phyloP scores from a whole-genome alignment of 2,329 filamentous ascomycete genomes.

The Curvularia hawaiiensis region DNA sequence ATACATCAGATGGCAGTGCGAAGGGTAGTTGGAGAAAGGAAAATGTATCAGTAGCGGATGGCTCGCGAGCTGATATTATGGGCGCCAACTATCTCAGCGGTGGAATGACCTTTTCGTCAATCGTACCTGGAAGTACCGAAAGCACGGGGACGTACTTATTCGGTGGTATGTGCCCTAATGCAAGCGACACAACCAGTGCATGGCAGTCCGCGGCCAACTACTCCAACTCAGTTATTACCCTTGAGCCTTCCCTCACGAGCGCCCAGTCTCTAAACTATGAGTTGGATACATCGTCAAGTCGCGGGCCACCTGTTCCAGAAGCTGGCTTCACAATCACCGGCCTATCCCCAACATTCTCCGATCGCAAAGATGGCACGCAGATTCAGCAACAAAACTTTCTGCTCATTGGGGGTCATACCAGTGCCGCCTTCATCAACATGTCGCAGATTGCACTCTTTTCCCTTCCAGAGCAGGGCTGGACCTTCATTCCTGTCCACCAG shows the following conservation, averaged over 20 bases:
- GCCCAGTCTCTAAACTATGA: constrained; percentile 52
- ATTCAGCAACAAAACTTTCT: constrained; percentile 80
- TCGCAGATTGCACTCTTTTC: constrained; percentile 87
- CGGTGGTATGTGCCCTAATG: constrained; percentile 82
- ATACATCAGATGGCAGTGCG: constrained; percentile 48
- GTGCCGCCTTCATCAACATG: constrained; percentile 89
- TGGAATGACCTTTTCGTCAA: constrained; percentile 71
- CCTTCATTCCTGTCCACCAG: constrained; percentile 71
- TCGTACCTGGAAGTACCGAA: constrained; percentile 59
- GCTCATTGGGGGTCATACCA: constrained; percentile 83
- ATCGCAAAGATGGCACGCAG: constrained; percentile 64
- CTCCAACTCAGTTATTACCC: constrained; percentile 75
- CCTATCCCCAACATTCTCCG: constrained; percentile 71
- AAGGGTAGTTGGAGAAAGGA: constrained; percentile 63
- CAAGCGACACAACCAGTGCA: constrained; percentile 44
- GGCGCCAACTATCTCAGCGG: constrained; percentile 63
- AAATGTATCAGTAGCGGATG: constrained; percentile 42
- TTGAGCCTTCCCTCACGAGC: constrained; percentile 55
- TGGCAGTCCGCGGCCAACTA: constrained; percentile 78
- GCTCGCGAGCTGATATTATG: constrained; percentile 41
- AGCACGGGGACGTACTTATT: constrained; percentile 72
- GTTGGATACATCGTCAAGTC: constrained; percentile 54
- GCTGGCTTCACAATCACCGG: constrained; percentile 86
- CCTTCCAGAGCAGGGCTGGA: constrained; percentile 85
- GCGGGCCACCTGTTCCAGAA: constrained; percentile 75